A percentile compares a stretch with the other conserved stretches of the same genome.
Evolutionary conservation across 352 stramenopile genomes (phyloP).

Genomic region (Phytopythium sindhum): DNA sequence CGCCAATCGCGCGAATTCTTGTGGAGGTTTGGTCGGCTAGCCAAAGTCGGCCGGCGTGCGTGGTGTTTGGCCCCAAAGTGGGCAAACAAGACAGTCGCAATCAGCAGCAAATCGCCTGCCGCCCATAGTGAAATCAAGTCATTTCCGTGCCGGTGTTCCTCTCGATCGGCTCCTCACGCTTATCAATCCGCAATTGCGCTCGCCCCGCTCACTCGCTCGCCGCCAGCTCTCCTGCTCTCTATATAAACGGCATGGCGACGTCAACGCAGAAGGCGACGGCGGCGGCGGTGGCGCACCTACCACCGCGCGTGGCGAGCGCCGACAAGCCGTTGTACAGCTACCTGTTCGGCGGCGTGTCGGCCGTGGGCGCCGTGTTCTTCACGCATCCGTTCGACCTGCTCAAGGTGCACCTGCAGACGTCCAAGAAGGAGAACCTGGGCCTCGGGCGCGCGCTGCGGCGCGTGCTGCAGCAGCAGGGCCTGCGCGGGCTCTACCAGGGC

Average conservation of each 20-base stretch:
- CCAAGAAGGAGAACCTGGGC: conserved; percentile 64
- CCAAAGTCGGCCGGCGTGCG: neutral
- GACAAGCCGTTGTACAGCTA: conserved; percentile 55
- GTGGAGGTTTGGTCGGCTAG: neutral
- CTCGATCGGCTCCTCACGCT: neutral
- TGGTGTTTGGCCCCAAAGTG: neutral
- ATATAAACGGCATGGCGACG: neutral
- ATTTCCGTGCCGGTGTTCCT: neutral
- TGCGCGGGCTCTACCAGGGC: conserved; percentile 72
- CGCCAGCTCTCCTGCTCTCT: neutral
- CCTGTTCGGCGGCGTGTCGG: conserved; percentile 67
- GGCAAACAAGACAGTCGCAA: neutral
- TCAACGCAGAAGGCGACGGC: neutral
- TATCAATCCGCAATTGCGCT: neutral
- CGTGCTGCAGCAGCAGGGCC: conserved; percentile 62
- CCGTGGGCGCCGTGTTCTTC: conserved; percentile 83
- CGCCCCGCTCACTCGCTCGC: neutral
- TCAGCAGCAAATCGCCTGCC: neutral
- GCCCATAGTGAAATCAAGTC: neutral
- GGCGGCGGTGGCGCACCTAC: neutral
- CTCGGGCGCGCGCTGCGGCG: conserved; percentile 44
- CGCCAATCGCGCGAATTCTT: neutral
- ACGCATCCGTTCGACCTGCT: conserved; percentile 83
- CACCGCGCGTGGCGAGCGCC: neutral
- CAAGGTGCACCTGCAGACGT: conserved; percentile 82